Percentiles rank a stretch among this genome's conserved stretches.
Evolutionary conservation across 768 basidiomycete species (phyloP).

Genomic region (Agaricus subrufescens): DNA sequence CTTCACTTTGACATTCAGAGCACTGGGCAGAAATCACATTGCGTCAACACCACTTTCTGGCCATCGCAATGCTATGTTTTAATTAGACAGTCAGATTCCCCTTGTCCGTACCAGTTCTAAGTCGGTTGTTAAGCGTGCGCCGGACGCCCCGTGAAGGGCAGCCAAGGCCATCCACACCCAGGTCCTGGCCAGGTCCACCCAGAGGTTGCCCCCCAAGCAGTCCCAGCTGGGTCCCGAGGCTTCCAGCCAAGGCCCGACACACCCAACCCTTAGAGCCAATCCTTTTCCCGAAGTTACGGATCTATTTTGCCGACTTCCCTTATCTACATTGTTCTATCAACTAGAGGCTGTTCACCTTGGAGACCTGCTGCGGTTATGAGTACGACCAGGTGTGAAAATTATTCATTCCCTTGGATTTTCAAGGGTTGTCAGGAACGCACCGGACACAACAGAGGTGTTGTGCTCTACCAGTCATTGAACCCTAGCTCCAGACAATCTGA

Average conservation of each 20-base stretch:
- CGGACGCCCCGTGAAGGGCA: slow-evolving; percentile 50
- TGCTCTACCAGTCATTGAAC: slow-evolving; percentile 70
- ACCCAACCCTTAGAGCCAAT: slow-evolving; percentile 55
- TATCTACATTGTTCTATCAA: slow-evolving; percentile 78
- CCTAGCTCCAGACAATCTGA: slow-evolving; percentile 71
- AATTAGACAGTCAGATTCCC: slow-evolving; percentile 84
- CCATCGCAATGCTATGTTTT: slow-evolving; percentile 80
- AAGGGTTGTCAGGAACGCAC: slow-evolving; percentile 67
- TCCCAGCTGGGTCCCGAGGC: slow-evolving; percentile 26
- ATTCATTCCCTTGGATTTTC: slow-evolving; percentile 74
- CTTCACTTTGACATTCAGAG: slow-evolving; percentile 81
- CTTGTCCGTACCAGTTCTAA: slow-evolving; percentile 78
- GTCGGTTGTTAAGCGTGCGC: slow-evolving; percentile 61
- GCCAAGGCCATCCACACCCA: slow-evolving; percentile 25
- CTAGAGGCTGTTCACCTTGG: slow-evolving; percentile 81
- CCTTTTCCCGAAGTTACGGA: slow-evolving; percentile 77
- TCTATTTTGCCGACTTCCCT: slow-evolving; percentile 74
- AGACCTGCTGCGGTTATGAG: slow-evolving; percentile 79
- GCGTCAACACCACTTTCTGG: slow-evolving; percentile 73
- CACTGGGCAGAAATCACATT: slow-evolving; percentile 83
- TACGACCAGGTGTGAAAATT: slow-evolving; percentile 68
- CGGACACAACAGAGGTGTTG: slow-evolving; percentile 66
- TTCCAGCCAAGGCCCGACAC: slow-evolving; percentile 29
- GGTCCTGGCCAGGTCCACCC: slow-evolving; percentile 25
- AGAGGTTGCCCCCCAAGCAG: slow-evolving; percentile 26